Evolutionary conservation across 305 asterid species (phyloP), one percentile per base, ranked within the genome.

Genomic region (Stenogyne calaminthoides): DNA sequence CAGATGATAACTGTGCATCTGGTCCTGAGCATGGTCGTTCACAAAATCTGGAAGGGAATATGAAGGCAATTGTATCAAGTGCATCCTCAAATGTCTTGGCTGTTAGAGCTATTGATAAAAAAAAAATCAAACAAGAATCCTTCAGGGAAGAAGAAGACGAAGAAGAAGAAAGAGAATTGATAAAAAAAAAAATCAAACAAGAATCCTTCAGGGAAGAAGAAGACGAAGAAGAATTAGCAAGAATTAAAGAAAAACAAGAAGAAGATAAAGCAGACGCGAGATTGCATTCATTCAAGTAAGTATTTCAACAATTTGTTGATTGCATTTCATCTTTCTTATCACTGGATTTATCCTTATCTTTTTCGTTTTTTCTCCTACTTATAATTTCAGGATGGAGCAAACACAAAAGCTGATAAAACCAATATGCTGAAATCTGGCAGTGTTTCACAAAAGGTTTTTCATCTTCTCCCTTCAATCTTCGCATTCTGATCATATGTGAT

Each of bases 211-310:
- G 55, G 74, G 70, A 85, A 85, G 78, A 76, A 64, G 80, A 86
- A 71, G 78, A 78, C 76, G 70, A 32, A 6, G 36, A 59, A 80
- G 83, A 82, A 77, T 16, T 49, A 66, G 98, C 98, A 39, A 90
- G 81, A 84, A 73, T 94, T 73, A 88, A 92, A 70, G 89, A 78
- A 72, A 88, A 88, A 70, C 98, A 88, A 79, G 96, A 89, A 71
- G 97, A 90, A 70, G 90, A 95, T 62, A 95, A 83, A 80, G 80
- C 80, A 70, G 79, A 88, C 0, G 92, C 88, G 63, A 87, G 88
- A 76, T 83, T 92, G 82, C 98, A 90, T 80, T 92, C 98, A 20
- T 94, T 88, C 72, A 80, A 84, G 98, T 93, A 84, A 69, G 87
- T 81, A 64, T 74, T 72, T 54, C 34, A 36, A 70, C 51, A 77